These are phyloP conservation scores for Parmelia sp. DNA, from an alignment of 495 filamentous ascomycete species.

Conservation along the genomic window DNA sequence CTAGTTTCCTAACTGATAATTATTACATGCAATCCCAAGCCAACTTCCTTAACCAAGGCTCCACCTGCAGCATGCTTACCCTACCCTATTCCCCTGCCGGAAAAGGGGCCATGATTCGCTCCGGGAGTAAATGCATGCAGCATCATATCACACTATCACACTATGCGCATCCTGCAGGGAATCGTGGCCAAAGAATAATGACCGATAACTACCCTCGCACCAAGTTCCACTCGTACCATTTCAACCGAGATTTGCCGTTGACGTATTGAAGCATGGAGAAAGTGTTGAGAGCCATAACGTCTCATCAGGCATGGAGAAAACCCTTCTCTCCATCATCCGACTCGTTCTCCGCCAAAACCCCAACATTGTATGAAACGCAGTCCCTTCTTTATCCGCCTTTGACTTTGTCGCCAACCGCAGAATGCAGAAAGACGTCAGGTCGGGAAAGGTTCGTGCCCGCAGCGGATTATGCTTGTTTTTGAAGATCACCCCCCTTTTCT, in stretches of 20 bases:
- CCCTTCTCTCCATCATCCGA: too few relatives aligned
- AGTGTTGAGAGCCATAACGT: too few relatives aligned
- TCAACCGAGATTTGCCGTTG: too few relatives aligned
- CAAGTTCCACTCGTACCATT: too few relatives aligned
- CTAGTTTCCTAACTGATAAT: too few relatives aligned
- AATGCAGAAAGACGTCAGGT: background rate
- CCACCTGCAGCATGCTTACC: background rate
- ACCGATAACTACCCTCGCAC: background rate
- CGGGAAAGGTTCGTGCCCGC: conserved; percentile 8
- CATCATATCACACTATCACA: background rate
- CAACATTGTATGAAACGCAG: too few relatives aligned
- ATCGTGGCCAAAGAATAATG: background rate
- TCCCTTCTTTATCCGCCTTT: background rate
- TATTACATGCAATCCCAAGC: too few relatives aligned
- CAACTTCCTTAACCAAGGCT: too few relatives aligned
- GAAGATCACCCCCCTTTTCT: conserved; percentile 5
- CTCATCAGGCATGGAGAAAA: too few relatives aligned
- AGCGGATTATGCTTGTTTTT: background rate
- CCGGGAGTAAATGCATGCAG: background rate
- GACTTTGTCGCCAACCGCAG: conserved; percentile 4
- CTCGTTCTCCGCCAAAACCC: too few relatives aligned
- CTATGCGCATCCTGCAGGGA: background rate
- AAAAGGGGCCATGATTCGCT: background rate
- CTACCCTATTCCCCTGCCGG: too few relatives aligned
- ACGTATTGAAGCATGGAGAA: too few relatives aligned